Evolutionary conservation across 179 eudicot genomes (phyloP), one percentile per base, ranked within the genome.

Genomic region (Spinacia oleracea): DNA sequence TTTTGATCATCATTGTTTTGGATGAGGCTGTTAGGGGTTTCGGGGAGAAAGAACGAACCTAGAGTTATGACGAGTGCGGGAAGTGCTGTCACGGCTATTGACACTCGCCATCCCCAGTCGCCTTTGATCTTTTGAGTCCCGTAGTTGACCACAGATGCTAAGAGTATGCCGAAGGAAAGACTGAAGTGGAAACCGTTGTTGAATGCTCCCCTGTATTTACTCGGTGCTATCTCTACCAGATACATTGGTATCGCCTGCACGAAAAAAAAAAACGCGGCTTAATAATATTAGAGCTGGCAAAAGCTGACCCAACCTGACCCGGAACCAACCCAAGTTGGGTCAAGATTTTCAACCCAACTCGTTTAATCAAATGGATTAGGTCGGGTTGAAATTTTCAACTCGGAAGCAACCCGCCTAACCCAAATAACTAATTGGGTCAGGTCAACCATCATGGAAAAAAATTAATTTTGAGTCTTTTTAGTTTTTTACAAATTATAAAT

Each of bases 61-160:
- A 82, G 0, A 32, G 85, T 80, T 34, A 85, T 27, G 35, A 85
- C 23, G 0, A 72, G 25, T 1, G 83, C 85, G 4, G 85, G 85
- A 11, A 82, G 3, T 1, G 83, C 83, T 1, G 85, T 83, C 20
- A 53, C 14, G 3, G 83, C 79, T 60, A 85, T 68, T 6, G 83
- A 82, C 25, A 82, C 77, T 25, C 85, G 70, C 87, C 87, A 85
- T 48, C 87, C 87, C 87, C 87, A 84, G 18, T 83, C 85, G 11
- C 74, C 73, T 72, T 84, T 79, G 27, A 84, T 84, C 62, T 85
- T 85, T 59, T 80, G 81, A 7, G 83, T 77, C 25, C 81, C 81
- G n/a, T 59, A 80, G 83, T 85, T 85, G n/a, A 85, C 81, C 45
- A 85, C 9, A 75, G 72, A 80, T 31, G 88, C 88, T 14, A 76